These are phyloP conservation scores for Boletus huronensis DNA, from an alignment of 768 basidiomycete genomes.

Conservation along the genomic window DNA sequence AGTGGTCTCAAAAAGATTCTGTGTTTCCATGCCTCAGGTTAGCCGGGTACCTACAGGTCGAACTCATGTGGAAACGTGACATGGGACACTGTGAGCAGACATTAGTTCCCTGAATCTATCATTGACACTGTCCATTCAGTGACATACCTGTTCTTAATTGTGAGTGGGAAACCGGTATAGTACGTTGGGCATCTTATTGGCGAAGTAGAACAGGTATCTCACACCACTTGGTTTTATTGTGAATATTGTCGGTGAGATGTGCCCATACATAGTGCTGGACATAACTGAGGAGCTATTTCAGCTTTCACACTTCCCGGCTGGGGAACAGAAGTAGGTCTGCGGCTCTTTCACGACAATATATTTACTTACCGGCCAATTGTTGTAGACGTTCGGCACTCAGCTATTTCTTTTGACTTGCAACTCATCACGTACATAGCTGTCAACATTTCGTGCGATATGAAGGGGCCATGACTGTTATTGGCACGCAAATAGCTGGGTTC, in stretches of 20 bases:
- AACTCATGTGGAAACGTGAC: conserved; percentile 36
- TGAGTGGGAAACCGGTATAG: conserved; percentile 15
- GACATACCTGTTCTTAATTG: conserved; percentile 36
- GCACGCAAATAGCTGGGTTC: conserved; percentile 36
- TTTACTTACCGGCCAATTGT: background rate
- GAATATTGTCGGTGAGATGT: conserved; percentile 39
- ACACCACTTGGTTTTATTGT: conserved; percentile 61
- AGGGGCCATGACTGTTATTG: conserved; percentile 43
- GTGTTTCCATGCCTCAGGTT: background rate
- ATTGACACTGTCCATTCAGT: conserved; percentile 19
- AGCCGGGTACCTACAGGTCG: conserved; percentile 22
- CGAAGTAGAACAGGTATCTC: conserved; percentile 56
- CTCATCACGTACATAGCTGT: conserved; percentile 34
- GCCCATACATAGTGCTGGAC: background rate
- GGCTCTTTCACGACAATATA: background rate
- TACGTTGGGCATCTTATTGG: background rate
- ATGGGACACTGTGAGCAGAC: conserved; percentile 34
- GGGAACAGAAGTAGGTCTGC: conserved; percentile 10
- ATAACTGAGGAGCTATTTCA: background rate
- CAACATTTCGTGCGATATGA: conserved; percentile 48
- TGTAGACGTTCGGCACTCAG: conserved; percentile 11
- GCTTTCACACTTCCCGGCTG: conserved; percentile 17
- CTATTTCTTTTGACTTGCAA: background rate
- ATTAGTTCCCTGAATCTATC: background rate
- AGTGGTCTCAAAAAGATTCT: background rate